Evolutionary conservation across 495 filamentous ascomycete genomes (phyloP), one percentile per base, ranked within the genome.

Genomic region (Sphaerosporella brunnea): DNA sequence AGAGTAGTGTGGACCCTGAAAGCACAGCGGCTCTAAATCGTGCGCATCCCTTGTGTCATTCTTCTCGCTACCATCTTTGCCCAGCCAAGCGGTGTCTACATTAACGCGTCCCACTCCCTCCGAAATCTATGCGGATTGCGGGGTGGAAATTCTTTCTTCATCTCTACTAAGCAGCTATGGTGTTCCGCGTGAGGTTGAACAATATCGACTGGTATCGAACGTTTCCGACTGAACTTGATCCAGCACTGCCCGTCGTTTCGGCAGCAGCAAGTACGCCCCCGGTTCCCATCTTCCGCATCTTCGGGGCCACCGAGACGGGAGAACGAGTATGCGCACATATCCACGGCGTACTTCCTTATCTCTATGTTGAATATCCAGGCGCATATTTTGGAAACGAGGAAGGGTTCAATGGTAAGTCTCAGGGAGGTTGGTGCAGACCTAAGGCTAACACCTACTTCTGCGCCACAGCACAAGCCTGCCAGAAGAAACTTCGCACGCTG

Each of bases 301-400:
- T 95, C 62, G 92, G 90, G 0, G 77, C 85, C 3, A 94, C 90
- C 2, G 92, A 95, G 62, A 83, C 85, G 0, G 92, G 92, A 1
- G 88, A 97, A 62, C 93, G 87, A 52, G 83, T 96, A 13, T 96
- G 90, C 66, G 85, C 84, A 19, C 90, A 97, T 70, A 77, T 97
- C 37, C 90, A 97, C 62, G 90, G 92, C 51, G 88, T 79, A 23
- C 85, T 96, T 58, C 90, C 92, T 3, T 97, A 97, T 61, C 68
- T 97, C 8, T 96, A 83, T 61, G 68, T 97, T 51, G 75, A 90
- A 63, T 96, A 97, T 63, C 69, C 73, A 26, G 82, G 81, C 24
- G 35, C 32, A 20, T 47, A 50, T 30, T 63, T 92, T 39, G 71
- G 69, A 7, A 64, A 69, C 25, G 72, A 79, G 43, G 71, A 75